Conservation (phyloP, 1,284 basidiomycete species). For the Phellopilus nigrolimitatus region DNA sequence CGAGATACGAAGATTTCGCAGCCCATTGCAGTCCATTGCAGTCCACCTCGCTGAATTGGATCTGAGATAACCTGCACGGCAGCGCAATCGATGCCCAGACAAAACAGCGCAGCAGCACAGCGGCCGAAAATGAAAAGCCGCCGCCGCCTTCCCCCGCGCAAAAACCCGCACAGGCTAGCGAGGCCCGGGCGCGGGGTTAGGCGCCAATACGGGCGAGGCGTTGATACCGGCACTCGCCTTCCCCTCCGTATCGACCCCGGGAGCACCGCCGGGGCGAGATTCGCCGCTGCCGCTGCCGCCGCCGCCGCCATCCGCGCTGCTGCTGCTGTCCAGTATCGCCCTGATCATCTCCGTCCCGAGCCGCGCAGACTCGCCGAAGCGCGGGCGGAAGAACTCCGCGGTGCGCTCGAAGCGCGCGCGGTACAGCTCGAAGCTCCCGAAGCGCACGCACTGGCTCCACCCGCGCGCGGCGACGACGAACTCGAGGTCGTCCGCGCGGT, state of each 20-base stretch:
- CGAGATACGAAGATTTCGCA: too few species aligned
- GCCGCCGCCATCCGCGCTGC: neutral
- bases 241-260: neutral
- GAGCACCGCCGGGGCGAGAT: neutral
- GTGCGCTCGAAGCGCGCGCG: conserved; percentile 79
- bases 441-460: conserved; percentile 93
- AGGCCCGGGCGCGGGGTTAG: neutral
- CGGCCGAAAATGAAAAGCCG: too few species aligned
- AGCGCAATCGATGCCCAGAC: neutral
- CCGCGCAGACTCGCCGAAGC: conserved; percentile 84
- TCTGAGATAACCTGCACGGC: neutral
- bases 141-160: neutral
- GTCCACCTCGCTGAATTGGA: too few species aligned
- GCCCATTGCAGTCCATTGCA: too few species aligned
- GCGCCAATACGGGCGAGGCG: neutral
- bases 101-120: neutral
- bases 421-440: conserved; percentile 92
- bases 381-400: conserved; percentile 76
- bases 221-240: neutral
- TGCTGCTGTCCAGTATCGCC: conserved; percentile 62
- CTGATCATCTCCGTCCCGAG: conserved; percentile 91
- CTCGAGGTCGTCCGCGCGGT: conserved; percentile 88
- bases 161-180: neutral
- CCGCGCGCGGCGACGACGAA: conserved; percentile 94
- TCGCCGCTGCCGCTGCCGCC: neutral